Evolutionary conservation across 2,329 filamentous ascomycete species (phyloP).

Genomic region (Ophiosphaerella korrae): DNA sequence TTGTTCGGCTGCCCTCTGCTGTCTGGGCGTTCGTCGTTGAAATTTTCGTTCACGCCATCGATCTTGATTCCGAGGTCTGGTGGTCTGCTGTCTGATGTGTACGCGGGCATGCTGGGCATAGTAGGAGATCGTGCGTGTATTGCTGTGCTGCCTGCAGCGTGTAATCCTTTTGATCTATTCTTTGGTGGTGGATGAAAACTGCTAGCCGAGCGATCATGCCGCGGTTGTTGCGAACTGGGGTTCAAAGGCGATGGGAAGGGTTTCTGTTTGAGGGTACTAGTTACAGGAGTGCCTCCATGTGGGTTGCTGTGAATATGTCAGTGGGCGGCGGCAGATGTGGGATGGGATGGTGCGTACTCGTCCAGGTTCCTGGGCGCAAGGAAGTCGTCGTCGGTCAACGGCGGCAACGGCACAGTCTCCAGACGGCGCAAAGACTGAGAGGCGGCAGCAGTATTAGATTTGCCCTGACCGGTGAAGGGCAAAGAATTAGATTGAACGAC

Average conservation of each 20-base stretch:
- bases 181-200: conserved; percentile 36
- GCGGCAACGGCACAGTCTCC: conserved; percentile 36
- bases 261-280: conserved; percentile 21
- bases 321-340: conserved; percentile 17
- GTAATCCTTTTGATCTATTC: conserved; percentile 34
- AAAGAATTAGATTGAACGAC: conserved; percentile 47
- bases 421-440: conserved; percentile 31
- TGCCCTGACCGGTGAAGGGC: conserved; percentile 13
- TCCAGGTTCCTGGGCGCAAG: conserved; percentile 47
- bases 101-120: conserved; percentile 46
- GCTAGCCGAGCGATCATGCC: conserved; percentile 46
- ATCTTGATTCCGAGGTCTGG: conserved; percentile 43
- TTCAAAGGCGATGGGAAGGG: conserved; percentile 30
- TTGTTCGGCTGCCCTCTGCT: conserved; percentile 36
- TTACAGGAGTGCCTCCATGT: conserved; percentile 39
- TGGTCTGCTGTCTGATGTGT: conserved; percentile 31
- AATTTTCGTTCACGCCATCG: conserved; percentile 45
- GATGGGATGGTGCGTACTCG: conserved; percentile 35
- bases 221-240: conserved; percentile 23
- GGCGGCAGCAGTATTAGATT: conserved; percentile 25
- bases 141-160: conserved; percentile 21
- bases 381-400: conserved; percentile 38
- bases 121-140: conserved; percentile 43
- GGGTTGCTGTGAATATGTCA: conserved; percentile 34
- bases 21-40: conserved; percentile 39